Evolutionary conservation across 257 asterid genomes (phyloP), one percentile per base, ranked within the genome.

Genomic region (Primulina eburnea): DNA sequence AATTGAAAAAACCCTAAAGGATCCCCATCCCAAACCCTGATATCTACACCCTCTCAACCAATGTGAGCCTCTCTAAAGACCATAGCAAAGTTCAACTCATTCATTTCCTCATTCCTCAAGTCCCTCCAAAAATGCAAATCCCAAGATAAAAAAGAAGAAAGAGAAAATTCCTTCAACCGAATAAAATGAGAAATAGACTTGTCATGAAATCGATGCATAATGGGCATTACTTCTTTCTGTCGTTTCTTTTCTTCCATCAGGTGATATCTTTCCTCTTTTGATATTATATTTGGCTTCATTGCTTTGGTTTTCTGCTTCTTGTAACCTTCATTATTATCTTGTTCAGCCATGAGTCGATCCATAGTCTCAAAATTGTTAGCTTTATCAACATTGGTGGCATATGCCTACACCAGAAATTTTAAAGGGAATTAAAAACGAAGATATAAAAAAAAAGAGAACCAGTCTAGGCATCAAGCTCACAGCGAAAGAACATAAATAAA

Each of bases 181-280:
- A 24, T 24, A 24, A 24, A 24, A 24, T 24, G 26, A 24, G 26
- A 24, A 24, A 24, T 24, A 24, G 26, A 1, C 26, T 24, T 24
- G 1, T 24, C 26, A 24, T 24, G 26, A 24, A 24, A 24, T 24
- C 26, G 6, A 60, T 28, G 73, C 57, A 67, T 8, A 11, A 43
- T 17, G 24, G 70, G 72, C 84, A 43, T 12, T 81, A 93, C 97
- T 82, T 93, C 97, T 80, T 84, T 92, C 68, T 75, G 86, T 72
- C 75, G 77, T 64, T 83, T 92, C 86, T 80, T 90, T 84, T 88
- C 96, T 83, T 92, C 95, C 85, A 82, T 82, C 77, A 89, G 29
- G 60, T 74, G 90, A 72, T 81, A 79, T 70, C 83, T 87, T 78
- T 89, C 99, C 84, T 93, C 97, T 88, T 89, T 90, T 1, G 89